Percentiles rank a stretch among this genome's conserved stretches.
Evolutionary conservation across 441 rosid species (phyloP).

Genomic region (Gossypium aridum): DNA sequence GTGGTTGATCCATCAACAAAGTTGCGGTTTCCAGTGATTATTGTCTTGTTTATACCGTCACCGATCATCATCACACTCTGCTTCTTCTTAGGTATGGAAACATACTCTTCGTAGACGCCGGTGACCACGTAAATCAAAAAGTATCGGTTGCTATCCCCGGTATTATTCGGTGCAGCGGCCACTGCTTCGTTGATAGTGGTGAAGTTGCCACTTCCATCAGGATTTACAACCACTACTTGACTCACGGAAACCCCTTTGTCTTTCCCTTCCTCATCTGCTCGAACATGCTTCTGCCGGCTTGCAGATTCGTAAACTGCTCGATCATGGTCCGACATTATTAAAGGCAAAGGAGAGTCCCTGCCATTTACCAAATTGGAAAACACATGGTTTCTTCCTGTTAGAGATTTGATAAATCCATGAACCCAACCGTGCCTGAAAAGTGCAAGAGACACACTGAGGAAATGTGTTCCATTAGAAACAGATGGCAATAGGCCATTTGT

Average conservation of each 20-base stretch:
- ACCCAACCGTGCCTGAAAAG: slow-evolving; percentile 36
- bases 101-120: slow-evolving; percentile 49
- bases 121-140: slow-evolving; percentile 41
- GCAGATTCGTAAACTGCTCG: slow-evolving; percentile 17
- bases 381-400: slow-evolving; percentile 1
- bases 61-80: slow-evolving; percentile 41
- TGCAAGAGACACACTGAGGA: slow-evolving; percentile 42
- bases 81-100: slow-evolving; percentile 37
- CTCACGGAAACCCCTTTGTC: slow-evolving; percentile 20
- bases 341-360: slow-evolving; percentile 8
- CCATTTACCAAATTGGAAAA: slow-evolving; percentile 16
- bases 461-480: slow-evolving; percentile 29
- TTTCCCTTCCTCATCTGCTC: not conserved
- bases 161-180: slow-evolving; percentile 38
- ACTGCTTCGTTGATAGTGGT: slow-evolving; percentile 43
- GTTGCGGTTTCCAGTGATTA: slow-evolving; percentile 38
- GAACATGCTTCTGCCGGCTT: slow-evolving; percentile 16
- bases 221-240: slow-evolving; percentile 37
- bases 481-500: slow-evolving; percentile 6
- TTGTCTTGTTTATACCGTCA: slow-evolving; percentile 40
- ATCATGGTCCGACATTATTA: slow-evolving; percentile 10
- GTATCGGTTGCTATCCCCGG: slow-evolving; percentile 19
- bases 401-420: slow-evolving; percentile 7
- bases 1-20: slow-evolving; percentile 44
- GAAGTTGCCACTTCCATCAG: slow-evolving; percentile 35